Percentiles rank a stretch among this genome's conserved stretches.
These are phyloP conservation scores for Clitocybe nebularis DNA, from an alignment of 1,284 basidiomycete species.

Conservation along the genomic window DNA sequence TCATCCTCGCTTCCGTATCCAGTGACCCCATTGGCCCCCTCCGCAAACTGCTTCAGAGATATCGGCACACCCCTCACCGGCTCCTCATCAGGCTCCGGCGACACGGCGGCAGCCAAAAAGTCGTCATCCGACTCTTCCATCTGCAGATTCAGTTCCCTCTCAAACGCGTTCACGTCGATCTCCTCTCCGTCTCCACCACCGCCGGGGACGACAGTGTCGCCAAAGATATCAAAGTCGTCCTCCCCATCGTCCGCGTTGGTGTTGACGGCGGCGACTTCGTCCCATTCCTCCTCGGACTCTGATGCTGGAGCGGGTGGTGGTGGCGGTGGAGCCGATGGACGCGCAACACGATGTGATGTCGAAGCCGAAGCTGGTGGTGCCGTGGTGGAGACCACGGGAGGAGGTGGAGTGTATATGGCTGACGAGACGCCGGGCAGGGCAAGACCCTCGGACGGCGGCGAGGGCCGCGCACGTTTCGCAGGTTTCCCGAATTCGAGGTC, in stretches of 20 bases:
- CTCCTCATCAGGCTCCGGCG: slow-evolving; percentile 35
- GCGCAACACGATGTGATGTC: slow-evolving; percentile 16
- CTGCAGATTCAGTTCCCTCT: slow-evolving; percentile 42
- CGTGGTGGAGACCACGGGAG: slow-evolving; percentile 15
- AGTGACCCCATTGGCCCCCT: slow-evolving; percentile 22
- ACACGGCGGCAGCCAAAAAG: slow-evolving; percentile 37
- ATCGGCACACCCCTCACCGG: slow-evolving; percentile 36
- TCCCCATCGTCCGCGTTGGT: slow-evolving; percentile 24
- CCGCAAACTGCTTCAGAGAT: slow-evolving; percentile 49
- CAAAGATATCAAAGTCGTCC: slow-evolving; percentile 24
- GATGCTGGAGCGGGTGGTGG: slow-evolving; percentile 20
- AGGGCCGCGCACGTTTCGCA: slow-evolving; percentile 35
- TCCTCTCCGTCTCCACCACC: slow-evolving; percentile 34
- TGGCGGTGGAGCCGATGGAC: slow-evolving; percentile 17
- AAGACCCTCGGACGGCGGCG: slow-evolving; percentile 32
- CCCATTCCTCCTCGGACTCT: slow-evolving; percentile 57
- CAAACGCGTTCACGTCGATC: slow-evolving; percentile 47
- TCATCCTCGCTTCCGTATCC: slow-evolving; percentile 49
- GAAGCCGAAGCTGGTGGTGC: slow-evolving; percentile 16
- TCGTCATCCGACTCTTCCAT: slow-evolving; percentile 35
- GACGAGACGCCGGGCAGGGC: slow-evolving; percentile 41
- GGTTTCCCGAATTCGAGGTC: slow-evolving; percentile 31
- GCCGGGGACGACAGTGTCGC: slow-evolving; percentile 10
- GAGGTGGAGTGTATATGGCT: slow-evolving; percentile 14
- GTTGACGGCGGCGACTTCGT: slow-evolving; percentile 33